Conservation (phyloP, 495 filamentous ascomycete species). For the Trichoderma gamsii region DNA sequence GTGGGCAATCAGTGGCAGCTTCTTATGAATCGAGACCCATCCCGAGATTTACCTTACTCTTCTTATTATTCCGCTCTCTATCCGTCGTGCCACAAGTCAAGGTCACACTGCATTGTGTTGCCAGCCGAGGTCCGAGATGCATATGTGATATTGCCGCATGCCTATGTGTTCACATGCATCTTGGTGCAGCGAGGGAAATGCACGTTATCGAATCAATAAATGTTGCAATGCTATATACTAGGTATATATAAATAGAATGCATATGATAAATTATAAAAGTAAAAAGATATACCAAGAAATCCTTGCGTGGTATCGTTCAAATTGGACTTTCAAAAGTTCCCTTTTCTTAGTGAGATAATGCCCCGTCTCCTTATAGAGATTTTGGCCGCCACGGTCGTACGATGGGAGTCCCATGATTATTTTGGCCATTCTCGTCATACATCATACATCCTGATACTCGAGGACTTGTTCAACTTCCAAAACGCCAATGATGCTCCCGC, state of each 20-base stretch:
- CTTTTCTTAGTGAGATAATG: too few species aligned
- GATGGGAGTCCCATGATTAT: background rate
- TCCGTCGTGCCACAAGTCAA: too few species aligned
- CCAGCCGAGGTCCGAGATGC: too few species aligned
- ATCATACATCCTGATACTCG: slow-evolving; percentile 8
- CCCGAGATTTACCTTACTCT: too few species aligned
- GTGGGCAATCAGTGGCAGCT: too few species aligned
- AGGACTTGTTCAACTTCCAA: slow-evolving; percentile 13
- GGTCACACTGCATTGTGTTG: too few species aligned
- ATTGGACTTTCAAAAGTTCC: too few species aligned
- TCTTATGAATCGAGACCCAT: too few species aligned
- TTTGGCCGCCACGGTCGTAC: background rate
- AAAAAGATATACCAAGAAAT: background rate
- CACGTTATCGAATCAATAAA: background rate
- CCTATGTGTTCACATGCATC: too few species aligned
- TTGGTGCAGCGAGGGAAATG: background rate
- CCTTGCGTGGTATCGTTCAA: background rate
- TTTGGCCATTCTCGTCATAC: background rate
- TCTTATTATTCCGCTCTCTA: too few species aligned
- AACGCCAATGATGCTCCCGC: slow-evolving; percentile 14
- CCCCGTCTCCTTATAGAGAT: too few species aligned
- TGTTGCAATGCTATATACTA: background rate
- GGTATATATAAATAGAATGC: background rate
- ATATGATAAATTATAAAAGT: background rate
- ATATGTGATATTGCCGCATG: too few species aligned